Evolutionary conservation across 257 asterid genomes (phyloP).

Genomic region (Solanum paucissectum): DNA sequence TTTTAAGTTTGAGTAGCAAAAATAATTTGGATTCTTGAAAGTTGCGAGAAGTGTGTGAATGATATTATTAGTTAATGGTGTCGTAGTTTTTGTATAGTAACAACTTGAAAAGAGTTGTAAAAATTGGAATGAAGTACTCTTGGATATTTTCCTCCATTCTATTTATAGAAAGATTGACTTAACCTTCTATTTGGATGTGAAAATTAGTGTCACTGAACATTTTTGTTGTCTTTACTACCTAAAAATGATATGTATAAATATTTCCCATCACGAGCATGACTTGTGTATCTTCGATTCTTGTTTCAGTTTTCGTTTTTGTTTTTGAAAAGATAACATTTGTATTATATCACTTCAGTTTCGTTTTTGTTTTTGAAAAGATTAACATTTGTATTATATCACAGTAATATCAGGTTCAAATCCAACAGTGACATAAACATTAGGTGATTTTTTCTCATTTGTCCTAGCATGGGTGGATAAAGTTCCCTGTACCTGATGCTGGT

Average conservation of each 20-base stretch:
- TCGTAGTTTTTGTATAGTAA: background rate
- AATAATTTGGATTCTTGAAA: background rate
- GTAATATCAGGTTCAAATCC: background rate
- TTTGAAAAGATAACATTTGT: background rate
- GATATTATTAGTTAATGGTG: background rate
- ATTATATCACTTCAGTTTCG: background rate
- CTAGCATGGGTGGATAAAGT: background rate
- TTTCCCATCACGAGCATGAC: background rate
- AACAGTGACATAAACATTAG: background rate
- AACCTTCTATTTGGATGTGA: background rate
- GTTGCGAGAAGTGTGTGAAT: background rate
- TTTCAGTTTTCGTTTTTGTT: background rate
- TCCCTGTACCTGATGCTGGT: background rate
- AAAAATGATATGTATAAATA: background rate
- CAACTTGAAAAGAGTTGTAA: background rate
- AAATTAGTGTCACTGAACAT: background rate
- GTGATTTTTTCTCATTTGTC: background rate
- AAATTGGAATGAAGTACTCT: background rate
- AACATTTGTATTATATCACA: background rate
- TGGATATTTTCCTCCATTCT: background rate
- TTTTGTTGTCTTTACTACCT: background rate
- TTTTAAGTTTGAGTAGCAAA: background rate
- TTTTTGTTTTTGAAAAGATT: background rate
- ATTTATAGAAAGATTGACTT: background rate
- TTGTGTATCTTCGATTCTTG: background rate